Evolutionary conservation across 169 alveolate species (phyloP), one percentile per base, ranked within the genome.

Genomic region (Plasmodium ovale): DNA sequence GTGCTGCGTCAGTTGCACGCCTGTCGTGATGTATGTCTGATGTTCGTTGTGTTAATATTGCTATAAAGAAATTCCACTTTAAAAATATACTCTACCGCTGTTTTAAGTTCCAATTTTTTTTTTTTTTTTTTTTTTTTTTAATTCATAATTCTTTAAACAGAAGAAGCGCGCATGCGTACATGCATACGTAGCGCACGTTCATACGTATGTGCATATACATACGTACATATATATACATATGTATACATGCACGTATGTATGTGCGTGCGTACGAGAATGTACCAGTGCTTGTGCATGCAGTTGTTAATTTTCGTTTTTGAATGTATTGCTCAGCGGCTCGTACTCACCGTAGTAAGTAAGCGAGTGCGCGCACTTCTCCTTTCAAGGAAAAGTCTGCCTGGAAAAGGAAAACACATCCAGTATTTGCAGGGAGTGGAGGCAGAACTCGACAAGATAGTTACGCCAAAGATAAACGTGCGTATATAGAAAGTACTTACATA

Each of bases 81-180:
- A 56, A 64, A 64, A 49, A 31, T 16, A 29, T 31, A 47, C 21
- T 1, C 47, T 31, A 1, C 53, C 16, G 64, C 69, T 31, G 35
- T 47, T 72, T 72, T 44, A 60, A 29, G 64, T 68, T 37, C 19
- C 44, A 44, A 23, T 68, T 68, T 68, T 68, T 68, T 44, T 68
- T 68, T 44, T 68, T n/a, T n/a, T n/a, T n/a, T n/a, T n/a, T n/a
- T n/a, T n/a, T n/a, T n/a, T n/a, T n/a, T n/a, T 64, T 12, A 35
- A 35, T 64, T 62, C 31, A 64, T 64, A 35, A 64, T 64, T 68
- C 62, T 68, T 47, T 68, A 68, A 68, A 68, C 42, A 47, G 62
- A 67, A 68, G 27, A 68, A 47, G 25, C 14, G 25, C n/a, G 29
- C 21, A 44, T 14, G 37, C 1, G 16, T 16, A 16, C 25, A 6